These are phyloP conservation scores for Cryoendolithus antarcticus DNA, from an alignment of 2,329 filamentous ascomycete genomes.

Conservation along the genomic window DNA sequence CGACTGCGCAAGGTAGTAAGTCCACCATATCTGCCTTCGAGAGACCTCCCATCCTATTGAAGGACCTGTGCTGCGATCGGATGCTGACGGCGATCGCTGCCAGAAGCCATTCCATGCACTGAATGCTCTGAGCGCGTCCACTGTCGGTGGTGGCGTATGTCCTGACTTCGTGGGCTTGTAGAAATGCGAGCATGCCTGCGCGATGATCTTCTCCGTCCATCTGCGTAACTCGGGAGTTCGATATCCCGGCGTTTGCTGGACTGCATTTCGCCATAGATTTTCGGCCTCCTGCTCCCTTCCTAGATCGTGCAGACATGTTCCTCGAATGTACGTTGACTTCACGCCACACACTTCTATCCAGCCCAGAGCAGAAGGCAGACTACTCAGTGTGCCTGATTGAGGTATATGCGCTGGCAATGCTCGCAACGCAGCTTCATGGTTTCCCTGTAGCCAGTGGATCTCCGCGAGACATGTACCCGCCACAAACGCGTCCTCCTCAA, in stretches of 20 bases:
- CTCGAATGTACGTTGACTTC: slow-evolving; percentile 19
- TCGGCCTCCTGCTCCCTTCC: slow-evolving; percentile 13
- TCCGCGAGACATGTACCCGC: slow-evolving; percentile 73
- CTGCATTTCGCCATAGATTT: slow-evolving; percentile 12
- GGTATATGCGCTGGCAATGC: slow-evolving; percentile 26
- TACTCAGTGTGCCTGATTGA: slow-evolving; percentile 4
- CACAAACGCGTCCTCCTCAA: slow-evolving; percentile 50
- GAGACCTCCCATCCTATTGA: slow-evolving; percentile 8
- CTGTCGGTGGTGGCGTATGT: slow-evolving; percentile 9
- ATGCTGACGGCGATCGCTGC: slow-evolving; percentile 29
- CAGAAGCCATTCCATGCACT: slow-evolving; percentile 59
- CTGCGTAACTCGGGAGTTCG: slow-evolving; percentile 18
- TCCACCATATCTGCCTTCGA: slow-evolving; percentile 62
- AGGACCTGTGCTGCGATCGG: slow-evolving; percentile 10
- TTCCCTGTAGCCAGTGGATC: slow-evolving; percentile 66
- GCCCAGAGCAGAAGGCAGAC: slow-evolving; percentile 26
- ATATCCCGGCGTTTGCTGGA: slow-evolving; percentile 15
- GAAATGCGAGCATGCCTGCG: slow-evolving; percentile 17
- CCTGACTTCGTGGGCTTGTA: slow-evolving; percentile 13
- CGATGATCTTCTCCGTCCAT: slow-evolving; percentile 23
- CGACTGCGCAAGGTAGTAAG: slow-evolving; percentile 73
- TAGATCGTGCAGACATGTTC: slow-evolving; percentile 16
- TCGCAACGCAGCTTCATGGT: slow-evolving; percentile 45
- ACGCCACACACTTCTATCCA: slow-evolving; percentile 68
- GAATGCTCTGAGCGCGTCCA: slow-evolving; percentile 28